phyloP scores from a whole-genome alignment of 345 rosid species.

The Ceriops tagal region DNA sequence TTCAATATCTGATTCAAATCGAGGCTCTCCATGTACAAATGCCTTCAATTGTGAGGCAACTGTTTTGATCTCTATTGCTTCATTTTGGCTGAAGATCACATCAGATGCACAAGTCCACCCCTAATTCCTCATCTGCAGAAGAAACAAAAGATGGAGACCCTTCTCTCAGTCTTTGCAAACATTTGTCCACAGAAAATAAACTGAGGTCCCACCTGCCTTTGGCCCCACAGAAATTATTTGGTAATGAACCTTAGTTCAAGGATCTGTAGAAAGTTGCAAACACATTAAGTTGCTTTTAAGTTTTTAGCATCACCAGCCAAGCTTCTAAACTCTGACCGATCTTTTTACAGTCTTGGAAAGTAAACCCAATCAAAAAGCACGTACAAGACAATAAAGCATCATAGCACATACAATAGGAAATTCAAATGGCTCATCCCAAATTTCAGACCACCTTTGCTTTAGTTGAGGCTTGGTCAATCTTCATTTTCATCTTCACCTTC shows the following conservation, averaged over 20 bases:
- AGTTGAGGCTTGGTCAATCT: constrained; percentile 28
- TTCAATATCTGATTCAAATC: constrained; percentile 3
- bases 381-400: background rate
- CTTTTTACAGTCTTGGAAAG: background rate
- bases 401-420: background rate
- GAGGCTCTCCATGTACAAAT: background rate
- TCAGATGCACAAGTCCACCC: background rate
- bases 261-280: background rate
- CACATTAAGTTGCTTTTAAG: background rate
- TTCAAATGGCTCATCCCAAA: background rate
- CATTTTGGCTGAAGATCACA: background rate
- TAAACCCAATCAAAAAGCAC: background rate
- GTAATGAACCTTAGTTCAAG: background rate
- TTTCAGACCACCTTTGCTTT: constrained; percentile 11
- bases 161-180: background rate
- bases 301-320: background rate
- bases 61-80: background rate
- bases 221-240: background rate
- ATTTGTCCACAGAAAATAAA: background rate
- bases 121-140: constrained; percentile 5
- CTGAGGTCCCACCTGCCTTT: background rate
- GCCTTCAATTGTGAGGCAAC: background rate
- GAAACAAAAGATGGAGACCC: background rate
- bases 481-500: constrained; percentile 48
- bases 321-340: background rate